phyloP scores from a whole-genome alignment of 1,284 basidiomycete genomes.

The Ustilago curta region DNA sequence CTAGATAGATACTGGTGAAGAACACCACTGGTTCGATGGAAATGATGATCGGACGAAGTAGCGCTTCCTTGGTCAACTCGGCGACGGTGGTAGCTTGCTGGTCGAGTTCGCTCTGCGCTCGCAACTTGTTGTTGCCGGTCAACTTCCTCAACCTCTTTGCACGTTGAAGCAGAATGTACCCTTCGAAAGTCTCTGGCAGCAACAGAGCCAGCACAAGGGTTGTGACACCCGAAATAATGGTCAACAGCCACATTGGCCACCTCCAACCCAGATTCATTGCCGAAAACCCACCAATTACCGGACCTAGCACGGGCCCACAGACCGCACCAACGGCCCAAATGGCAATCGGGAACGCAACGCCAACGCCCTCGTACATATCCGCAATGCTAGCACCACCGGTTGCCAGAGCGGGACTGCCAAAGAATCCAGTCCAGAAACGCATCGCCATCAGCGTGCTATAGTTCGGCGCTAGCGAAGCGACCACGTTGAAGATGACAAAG shows the following conservation, averaged over 20 bases:
- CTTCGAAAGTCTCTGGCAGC: conserved; percentile 66
- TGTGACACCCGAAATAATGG: conserved; percentile 56
- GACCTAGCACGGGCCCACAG: conserved; percentile 56
- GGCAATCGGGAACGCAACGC: conserved; percentile 62
- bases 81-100: conserved; percentile 17
- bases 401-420: conserved; percentile 62
- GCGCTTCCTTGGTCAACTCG: conserved; percentile 36
- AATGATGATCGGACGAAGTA: conserved; percentile 39
- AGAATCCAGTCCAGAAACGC: conserved; percentile 61
- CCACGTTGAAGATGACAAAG: conserved; percentile 45
- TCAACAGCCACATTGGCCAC: conserved; percentile 64
- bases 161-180: conserved; percentile 60
- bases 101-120: conserved; percentile 34
- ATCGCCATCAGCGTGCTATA: conserved; percentile 62
- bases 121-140: conserved; percentile 58
- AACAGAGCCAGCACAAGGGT: conserved; percentile 61
- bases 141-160: conserved; percentile 63
- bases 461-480: conserved; percentile 59
- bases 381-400: conserved; percentile 54
- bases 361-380: conserved; percentile 61
- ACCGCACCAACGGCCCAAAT: conserved; percentile 67
- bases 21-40: conserved; percentile 44
- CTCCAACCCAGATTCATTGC: conserved; percentile 64
- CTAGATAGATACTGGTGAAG: conserved; percentile 32
- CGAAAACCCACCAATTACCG: conserved; percentile 59